Conservation (phyloP, 1,284 basidiomycete species). For the Puccinia triticina region DNA sequence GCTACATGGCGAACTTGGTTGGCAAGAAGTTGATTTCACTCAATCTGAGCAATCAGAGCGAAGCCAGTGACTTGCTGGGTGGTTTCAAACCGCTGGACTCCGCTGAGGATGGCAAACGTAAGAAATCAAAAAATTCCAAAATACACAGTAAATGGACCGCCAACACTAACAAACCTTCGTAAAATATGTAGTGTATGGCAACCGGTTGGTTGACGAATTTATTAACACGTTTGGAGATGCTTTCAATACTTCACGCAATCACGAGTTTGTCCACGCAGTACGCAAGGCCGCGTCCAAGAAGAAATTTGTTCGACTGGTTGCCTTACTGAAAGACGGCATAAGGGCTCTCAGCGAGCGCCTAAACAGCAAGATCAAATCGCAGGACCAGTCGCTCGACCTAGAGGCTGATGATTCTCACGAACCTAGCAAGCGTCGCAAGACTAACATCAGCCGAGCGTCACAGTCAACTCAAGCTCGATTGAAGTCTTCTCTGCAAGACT, state of each 20-base stretch:
- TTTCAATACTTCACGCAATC: conserved; percentile 88
- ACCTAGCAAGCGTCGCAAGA: conserved; percentile 17
- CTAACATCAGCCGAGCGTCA: neutral
- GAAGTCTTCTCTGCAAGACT: conserved; percentile 65
- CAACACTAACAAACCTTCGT: neutral
- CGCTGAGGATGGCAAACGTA: conserved; percentile 56
- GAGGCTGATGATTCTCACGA: conserved; percentile 6
- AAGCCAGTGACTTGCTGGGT: conserved; percentile 89
- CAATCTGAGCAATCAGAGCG: conserved; percentile 95
- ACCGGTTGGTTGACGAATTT: conserved; percentile 75
- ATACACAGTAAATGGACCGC: conserved; percentile 9
- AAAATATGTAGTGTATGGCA: conserved; percentile 70
- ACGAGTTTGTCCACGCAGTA: conserved; percentile 67
- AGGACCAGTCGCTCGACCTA: neutral
- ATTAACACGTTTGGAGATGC: conserved; percentile 80
- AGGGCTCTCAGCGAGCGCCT: conserved; percentile 30
- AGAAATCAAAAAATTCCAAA: conserved; percentile 6
- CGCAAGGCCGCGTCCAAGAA: conserved; percentile 47
- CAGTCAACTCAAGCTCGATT: neutral
- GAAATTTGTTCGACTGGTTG: conserved; percentile 42
- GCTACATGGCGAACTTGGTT: conserved; percentile 81
- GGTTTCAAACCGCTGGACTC: conserved; percentile 92
- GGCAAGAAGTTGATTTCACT: conserved; percentile 79
- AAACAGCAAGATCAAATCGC: neutral
- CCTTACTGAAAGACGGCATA: conserved; percentile 37